Conservation (phyloP, 2,329 filamentous ascomycete species). For the Calonectria pteridis region DNA sequence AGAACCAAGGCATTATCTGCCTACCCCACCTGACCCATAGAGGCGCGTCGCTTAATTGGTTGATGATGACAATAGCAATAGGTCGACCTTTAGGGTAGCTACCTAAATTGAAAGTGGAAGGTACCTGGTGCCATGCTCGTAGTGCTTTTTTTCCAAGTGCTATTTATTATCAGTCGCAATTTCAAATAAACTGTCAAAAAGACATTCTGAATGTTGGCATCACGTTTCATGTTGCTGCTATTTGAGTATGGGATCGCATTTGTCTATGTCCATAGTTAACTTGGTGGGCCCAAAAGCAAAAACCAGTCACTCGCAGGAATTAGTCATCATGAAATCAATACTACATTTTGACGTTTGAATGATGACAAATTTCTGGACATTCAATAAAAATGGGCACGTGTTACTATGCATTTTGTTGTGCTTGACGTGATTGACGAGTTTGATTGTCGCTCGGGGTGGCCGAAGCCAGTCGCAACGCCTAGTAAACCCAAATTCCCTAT, state of each 20-base stretch:
- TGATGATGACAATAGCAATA: background rate
- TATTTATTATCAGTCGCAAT: too few relatives aligned
- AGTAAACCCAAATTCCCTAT: background rate
- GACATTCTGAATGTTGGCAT: too few relatives aligned
- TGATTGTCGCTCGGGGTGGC: background rate
- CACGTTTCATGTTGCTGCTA: too few relatives aligned
- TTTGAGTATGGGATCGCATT: too few relatives aligned
- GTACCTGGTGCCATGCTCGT: background rate
- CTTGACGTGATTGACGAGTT: background rate
- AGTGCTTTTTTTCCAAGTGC: background rate
- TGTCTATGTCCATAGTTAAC: too few relatives aligned
- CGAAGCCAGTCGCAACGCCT: background rate
- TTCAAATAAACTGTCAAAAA: too few relatives aligned
- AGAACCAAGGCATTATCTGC: background rate
- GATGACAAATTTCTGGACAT: background rate
- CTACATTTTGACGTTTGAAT: too few relatives aligned
- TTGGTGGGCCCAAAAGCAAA: too few relatives aligned
- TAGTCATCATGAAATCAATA: too few relatives aligned
- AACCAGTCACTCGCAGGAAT: too few relatives aligned
- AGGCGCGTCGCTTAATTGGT: background rate
- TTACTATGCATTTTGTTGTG: background rate
- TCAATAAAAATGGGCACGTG: background rate
- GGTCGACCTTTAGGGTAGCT: background rate
- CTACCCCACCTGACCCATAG: background rate
- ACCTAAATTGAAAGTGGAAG: background rate